phyloP scores from a whole-genome alignment of 2,329 filamentous ascomycete genomes.

The Trichoderma koningii region DNA sequence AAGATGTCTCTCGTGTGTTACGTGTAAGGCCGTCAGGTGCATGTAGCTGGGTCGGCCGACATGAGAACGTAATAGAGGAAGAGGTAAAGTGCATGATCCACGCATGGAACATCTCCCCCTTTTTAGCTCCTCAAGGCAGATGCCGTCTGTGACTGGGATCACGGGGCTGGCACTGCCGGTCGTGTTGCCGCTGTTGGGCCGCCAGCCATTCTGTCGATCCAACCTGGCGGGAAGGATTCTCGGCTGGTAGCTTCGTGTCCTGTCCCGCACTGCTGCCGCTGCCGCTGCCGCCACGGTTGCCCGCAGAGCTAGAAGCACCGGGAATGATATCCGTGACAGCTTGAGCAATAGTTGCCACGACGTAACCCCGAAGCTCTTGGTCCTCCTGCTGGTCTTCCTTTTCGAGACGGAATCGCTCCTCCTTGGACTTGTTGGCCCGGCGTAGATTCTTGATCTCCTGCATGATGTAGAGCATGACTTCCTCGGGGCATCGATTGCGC shows the following conservation, averaged over 20 bases:
- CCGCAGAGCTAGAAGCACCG: constrained; percentile 42
- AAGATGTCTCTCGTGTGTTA: constrained; percentile 10
- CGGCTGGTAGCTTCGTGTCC: constrained; percentile 62
- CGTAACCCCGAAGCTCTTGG: constrained; percentile 71
- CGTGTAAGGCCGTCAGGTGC: background rate
- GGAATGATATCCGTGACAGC: constrained; percentile 70
- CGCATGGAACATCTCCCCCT: background rate
- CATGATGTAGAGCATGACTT: constrained; percentile 87
- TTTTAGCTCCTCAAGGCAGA: constrained; percentile 36
- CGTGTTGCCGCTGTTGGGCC: constrained; percentile 49
- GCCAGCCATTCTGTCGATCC: constrained; percentile 55
- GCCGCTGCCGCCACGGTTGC: constrained; percentile 26
- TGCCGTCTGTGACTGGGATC: constrained; percentile 48
- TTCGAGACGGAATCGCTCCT: constrained; percentile 77
- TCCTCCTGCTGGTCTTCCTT: constrained; percentile 79
- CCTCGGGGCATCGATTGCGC: constrained; percentile 79
- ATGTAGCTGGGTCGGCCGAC: background rate
- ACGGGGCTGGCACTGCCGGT: constrained; percentile 46
- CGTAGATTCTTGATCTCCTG: constrained; percentile 87
- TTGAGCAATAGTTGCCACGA: constrained; percentile 72
- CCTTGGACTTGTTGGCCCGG: constrained; percentile 80
- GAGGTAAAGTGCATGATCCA: background rate
- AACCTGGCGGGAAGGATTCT: constrained; percentile 57
- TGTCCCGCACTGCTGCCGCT: constrained; percentile 42
- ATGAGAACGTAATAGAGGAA: background rate